Percentiles rank a stretch among this genome's conserved stretches.
phyloP scores from a whole-genome alignment of 768 basidiomycete species.

The Suillus plorans region DNA sequence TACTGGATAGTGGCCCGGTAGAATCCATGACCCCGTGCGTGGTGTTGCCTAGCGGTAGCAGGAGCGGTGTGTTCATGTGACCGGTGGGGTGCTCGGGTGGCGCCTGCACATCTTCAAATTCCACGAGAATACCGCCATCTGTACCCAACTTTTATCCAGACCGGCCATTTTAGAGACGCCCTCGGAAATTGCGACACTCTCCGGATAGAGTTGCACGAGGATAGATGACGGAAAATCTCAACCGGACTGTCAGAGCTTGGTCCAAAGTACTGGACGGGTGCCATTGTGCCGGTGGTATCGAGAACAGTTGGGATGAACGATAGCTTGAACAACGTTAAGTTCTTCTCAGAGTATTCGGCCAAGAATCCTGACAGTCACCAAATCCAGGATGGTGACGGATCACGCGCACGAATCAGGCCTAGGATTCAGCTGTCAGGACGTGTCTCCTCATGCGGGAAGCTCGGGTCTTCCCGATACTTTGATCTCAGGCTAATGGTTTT shows the following conservation, averaged over 20 bases:
- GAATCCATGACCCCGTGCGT: too few species aligned
- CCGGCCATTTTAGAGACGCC: too few species aligned
- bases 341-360: not conserved
- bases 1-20: too few species aligned
- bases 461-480: not conserved
- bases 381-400: not conserved
- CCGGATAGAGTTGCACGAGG: not conserved
- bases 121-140: too few species aligned
- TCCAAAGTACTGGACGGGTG: not conserved
- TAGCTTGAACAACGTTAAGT: not conserved
- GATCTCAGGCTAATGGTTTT: not conserved
- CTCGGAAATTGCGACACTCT: not conserved
- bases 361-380: not conserved
- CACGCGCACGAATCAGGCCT: not conserved
- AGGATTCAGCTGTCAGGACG: not conserved
- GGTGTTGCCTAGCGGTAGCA: too few species aligned
- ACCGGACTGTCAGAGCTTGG: not conserved
- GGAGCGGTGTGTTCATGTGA: too few species aligned
- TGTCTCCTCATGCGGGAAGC: not conserved
- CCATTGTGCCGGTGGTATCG: not conserved
- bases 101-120: too few species aligned
- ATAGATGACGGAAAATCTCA: too few species aligned
- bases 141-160: too few species aligned
- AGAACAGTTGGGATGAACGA: too few species aligned
- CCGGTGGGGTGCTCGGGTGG: too few species aligned